phyloP scores from a whole-genome alignment of 306 rosid species.

The Malus asiatica region DNA sequence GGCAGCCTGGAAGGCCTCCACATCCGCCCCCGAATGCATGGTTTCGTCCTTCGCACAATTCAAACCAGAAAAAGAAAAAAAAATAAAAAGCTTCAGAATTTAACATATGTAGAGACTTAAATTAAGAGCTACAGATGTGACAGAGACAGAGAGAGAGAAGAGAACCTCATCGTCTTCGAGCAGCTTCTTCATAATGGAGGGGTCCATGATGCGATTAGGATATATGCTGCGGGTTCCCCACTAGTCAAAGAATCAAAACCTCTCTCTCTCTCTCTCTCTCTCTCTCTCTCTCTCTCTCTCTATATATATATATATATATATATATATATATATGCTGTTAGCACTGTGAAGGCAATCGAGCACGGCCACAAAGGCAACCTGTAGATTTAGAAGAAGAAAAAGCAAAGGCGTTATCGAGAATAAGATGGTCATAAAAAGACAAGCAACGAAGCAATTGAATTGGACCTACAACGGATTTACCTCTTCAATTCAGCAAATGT shows the following conservation, averaged over 20 bases:
- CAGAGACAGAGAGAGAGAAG: constrained; percentile 11
- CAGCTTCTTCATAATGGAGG: constrained; percentile 84
- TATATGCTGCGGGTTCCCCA: neutral
- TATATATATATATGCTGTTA: neutral
- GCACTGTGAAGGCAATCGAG: neutral
- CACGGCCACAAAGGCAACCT: neutral
- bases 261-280: too few species aligned
- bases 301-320: too few species aligned
- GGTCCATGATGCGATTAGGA: constrained; percentile 46
- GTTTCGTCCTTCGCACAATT: constrained; percentile 57
- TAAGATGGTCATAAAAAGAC: neutral
- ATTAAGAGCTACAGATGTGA: constrained; percentile 2
- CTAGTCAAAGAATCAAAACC: neutral
- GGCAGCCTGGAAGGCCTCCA: constrained; percentile 87
- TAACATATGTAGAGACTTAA: neutral
- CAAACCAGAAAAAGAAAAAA: neutral
- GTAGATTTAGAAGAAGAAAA: neutral
- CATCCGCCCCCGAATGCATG: constrained; percentile 84
- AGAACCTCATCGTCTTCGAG: constrained; percentile 87
- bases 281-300: too few species aligned
- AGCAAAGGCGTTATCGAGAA: neutral
- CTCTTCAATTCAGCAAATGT: neutral
- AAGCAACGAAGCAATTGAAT: neutral
- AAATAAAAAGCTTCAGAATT: neutral
- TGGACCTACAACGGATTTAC: neutral